Evolutionary conservation across 768 basidiomycete genomes (phyloP).

Genomic region (Filobasidium wieringae): DNA sequence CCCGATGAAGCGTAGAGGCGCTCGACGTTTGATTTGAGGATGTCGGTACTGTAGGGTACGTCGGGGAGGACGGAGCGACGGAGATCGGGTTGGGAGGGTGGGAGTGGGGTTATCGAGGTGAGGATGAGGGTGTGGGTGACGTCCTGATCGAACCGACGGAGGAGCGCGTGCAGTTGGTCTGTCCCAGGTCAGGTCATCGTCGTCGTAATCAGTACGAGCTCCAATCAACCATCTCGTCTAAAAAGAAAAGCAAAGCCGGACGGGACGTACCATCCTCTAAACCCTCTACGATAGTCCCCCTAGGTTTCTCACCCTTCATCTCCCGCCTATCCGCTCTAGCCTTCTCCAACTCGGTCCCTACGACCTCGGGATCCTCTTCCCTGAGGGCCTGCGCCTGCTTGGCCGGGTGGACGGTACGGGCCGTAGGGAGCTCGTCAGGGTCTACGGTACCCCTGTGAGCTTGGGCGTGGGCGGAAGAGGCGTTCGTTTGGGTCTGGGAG

Average conservation of each 20-base stretch:
- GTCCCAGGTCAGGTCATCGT: neutral
- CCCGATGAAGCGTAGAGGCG: conserved; percentile 38
- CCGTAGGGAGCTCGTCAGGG: conserved; percentile 33
- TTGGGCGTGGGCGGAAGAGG: too few species aligned
- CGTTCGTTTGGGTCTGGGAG: too few species aligned
- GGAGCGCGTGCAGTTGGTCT: conserved; percentile 32
- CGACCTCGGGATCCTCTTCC: conserved; percentile 29
- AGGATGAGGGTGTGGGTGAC: conserved; percentile 37
- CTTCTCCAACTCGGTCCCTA: conserved; percentile 39
- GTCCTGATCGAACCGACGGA: conserved; percentile 41
- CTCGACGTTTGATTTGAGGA: conserved; percentile 39
- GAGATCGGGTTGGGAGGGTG: conserved; percentile 39
- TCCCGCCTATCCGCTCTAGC: conserved; percentile 38
- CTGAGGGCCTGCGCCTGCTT: conserved; percentile 32
- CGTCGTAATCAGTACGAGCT: neutral
- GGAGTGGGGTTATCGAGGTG: conserved; percentile 33
- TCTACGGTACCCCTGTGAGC: too few species aligned
- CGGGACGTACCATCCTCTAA: conserved; percentile 38
- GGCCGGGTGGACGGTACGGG: conserved; percentile 29
- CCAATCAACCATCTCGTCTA: neutral
- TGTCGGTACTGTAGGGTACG: conserved; percentile 39
- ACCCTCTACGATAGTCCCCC: conserved; percentile 38
- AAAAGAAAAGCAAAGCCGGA: neutral
- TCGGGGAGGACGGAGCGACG: conserved; percentile 39
- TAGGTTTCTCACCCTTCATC: conserved; percentile 25